Evolutionary conservation across 352 stramenopile species (phyloP), one percentile per base, ranked within the genome.

Genomic region (Plasmopara viticola): DNA sequence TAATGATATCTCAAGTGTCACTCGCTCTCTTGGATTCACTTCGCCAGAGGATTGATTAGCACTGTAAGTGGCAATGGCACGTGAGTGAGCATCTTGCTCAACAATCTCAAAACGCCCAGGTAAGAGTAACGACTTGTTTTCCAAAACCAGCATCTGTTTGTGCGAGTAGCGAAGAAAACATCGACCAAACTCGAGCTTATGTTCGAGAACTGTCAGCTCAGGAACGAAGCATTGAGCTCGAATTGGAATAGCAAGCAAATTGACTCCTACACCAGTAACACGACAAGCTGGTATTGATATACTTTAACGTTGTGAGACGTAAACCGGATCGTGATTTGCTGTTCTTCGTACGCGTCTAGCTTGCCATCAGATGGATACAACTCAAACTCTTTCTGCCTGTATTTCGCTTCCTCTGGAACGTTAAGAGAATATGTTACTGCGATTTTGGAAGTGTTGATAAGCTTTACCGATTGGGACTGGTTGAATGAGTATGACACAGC

Each of bases 371-470:
- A 60, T 3, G 94, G 94, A 33, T 64, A 52, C n/a, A 98, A 48
- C 44, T 83, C 70, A 28, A 98, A 86, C 66, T 98, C 94, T 45
- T 89, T 87, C 50, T 95, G 79, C 40, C 84, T 88, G 64, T 92
- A 96, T 42, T 75, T 81, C 2, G 84, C 86, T 53, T 98, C 94
- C 56, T 98, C 87, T 1, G 93, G 90, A 31, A 98, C 90, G 9
- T 77, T 72, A 10, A 98, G 73, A 8, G 64, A 72, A 60, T 93
- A 98, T 15, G 80, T 74, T 72, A 98, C 95, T 9, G 85, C 68
- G 38, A 98, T 97, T 20, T 96, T 94, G 9, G 87, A 97, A 8
- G 94, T 95, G 61, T 98, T 98, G 43, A 90, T 70, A 9, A 98
- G 77, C 40, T 79, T 87, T 30, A 97, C 47, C 4, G 57, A 71